These are phyloP conservation scores for Tritrichomonas musculus DNA, from an alignment of 208 protist genomes.

Conservation along the genomic window DNA sequence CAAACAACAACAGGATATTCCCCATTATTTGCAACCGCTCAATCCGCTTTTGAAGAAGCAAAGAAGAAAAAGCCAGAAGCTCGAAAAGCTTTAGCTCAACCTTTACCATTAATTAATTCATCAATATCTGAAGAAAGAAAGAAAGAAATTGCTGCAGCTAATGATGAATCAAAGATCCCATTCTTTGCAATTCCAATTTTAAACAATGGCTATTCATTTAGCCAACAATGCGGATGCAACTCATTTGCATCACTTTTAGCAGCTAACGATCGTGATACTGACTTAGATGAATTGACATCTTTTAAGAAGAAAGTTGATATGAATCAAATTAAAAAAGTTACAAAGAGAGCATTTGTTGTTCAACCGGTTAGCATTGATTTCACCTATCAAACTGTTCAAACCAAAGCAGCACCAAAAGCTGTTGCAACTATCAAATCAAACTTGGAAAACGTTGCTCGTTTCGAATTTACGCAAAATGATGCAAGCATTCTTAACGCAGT, in stretches of 20 bases:
- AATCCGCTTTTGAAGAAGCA: background rate
- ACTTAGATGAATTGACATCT: background rate
- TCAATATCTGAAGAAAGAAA: no score
- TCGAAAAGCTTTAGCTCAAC: background rate
- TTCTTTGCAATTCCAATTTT: background rate
- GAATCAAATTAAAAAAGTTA: background rate
- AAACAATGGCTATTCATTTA: background rate
- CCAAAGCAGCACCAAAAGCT: background rate
- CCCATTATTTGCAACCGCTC: background rate
- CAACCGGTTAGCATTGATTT: background rate
- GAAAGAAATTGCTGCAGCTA: background rate
- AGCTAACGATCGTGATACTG: background rate
- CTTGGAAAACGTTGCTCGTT: background rate
- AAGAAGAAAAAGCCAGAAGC: background rate
- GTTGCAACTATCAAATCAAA: background rate
- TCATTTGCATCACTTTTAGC: constrained; percentile 20
- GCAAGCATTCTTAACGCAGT: background rate
- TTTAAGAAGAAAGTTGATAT: background rate
- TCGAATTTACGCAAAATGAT: background rate
- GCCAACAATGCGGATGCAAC: background rate
- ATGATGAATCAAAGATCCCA: background rate
- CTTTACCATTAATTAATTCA: background rate
- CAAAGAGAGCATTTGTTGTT: background rate
- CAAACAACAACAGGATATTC: background rate
- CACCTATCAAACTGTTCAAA: no score